Evolutionary conservation across 495 filamentous ascomycete species (phyloP).

Genomic region (Recurvomyces mirabilis): DNA sequence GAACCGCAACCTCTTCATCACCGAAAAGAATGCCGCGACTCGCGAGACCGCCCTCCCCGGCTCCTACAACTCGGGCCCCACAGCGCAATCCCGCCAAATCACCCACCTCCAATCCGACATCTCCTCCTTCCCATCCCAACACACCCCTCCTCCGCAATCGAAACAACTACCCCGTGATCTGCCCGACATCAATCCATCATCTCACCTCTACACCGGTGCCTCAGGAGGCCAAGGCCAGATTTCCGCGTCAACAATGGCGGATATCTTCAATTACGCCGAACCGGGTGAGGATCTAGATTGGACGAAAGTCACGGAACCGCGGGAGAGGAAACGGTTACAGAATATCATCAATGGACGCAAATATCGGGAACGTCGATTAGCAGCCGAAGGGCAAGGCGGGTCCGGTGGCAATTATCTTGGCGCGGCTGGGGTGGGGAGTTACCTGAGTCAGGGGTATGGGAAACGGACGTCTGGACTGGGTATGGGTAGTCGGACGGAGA

Average conservation of each 20-base stretch:
- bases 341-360: constrained; percentile 24
- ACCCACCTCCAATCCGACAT: constrained; percentile 18
- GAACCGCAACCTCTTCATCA: constrained; percentile 54
- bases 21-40: constrained; percentile 9
- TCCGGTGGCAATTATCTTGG: constrained; percentile 22
- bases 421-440: constrained; percentile 16
- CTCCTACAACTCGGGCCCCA: background rate
- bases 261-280: constrained; percentile 23
- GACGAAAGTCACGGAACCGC: constrained; percentile 20
- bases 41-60: constrained; percentile 3
- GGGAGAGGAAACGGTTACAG: constrained; percentile 20
- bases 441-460: constrained; percentile 19
- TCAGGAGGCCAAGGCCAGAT: constrained; percentile 21
- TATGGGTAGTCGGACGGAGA: background rate
- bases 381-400: constrained; percentile 17
- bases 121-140: constrained; percentile 7
- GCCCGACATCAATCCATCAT: constrained; percentile 9
- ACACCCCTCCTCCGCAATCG: constrained; percentile 7
- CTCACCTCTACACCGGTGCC: constrained; percentile 21
- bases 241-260: constrained; percentile 15
- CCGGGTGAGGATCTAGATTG: constrained; percentile 22
- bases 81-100: constrained; percentile 5
- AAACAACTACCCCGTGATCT: background rate
- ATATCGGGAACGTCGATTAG: constrained; percentile 18
- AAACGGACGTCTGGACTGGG: background rate